phyloP scores from a whole-genome alignment of 2,329 filamentous ascomycete genomes.

The Diaporthe sp. region DNA sequence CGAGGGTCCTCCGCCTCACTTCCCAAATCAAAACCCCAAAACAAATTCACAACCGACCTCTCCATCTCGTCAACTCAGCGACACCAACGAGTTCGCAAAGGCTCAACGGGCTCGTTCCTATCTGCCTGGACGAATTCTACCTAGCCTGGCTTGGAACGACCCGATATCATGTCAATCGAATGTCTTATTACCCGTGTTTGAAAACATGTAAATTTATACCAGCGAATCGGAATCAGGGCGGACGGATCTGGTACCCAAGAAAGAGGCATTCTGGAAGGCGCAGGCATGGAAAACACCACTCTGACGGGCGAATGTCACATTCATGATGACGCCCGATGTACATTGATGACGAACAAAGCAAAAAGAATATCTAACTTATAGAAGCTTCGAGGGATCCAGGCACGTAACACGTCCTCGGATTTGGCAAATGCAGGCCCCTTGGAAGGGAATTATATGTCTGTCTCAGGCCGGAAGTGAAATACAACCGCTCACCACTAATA shows the following conservation, averaged over 20 bases:
- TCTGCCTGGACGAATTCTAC: neutral
- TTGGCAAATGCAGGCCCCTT: neutral
- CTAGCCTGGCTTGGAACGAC: neutral
- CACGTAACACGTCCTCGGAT: neutral
- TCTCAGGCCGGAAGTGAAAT: neutral
- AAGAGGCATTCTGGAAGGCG: slow-evolving; percentile 31
- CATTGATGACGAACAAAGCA: slow-evolving; percentile 29
- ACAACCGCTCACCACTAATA: neutral
- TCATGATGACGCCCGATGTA: slow-evolving; percentile 36
- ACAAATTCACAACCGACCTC: neutral
- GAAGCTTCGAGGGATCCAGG: neutral
- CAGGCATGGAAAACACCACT: slow-evolving; percentile 40
- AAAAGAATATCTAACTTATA: slow-evolving; percentile 1
- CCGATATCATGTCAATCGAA: neutral
- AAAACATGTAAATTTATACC: slow-evolving; percentile 32
- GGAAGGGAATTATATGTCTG: neutral
- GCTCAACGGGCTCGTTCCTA: neutral
- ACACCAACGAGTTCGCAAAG: neutral
- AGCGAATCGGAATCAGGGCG: slow-evolving; percentile 7
- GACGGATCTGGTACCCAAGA: slow-evolving; percentile 9
- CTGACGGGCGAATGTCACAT: slow-evolving; percentile 30
- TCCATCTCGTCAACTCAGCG: neutral
- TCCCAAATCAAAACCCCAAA: neutral
- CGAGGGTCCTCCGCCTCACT: neutral
- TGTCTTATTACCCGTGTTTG: slow-evolving; percentile 23